Evolutionary conservation across 805 yeast genomes (phyloP).

Genomic region (Komagataella pastoris): DNA sequence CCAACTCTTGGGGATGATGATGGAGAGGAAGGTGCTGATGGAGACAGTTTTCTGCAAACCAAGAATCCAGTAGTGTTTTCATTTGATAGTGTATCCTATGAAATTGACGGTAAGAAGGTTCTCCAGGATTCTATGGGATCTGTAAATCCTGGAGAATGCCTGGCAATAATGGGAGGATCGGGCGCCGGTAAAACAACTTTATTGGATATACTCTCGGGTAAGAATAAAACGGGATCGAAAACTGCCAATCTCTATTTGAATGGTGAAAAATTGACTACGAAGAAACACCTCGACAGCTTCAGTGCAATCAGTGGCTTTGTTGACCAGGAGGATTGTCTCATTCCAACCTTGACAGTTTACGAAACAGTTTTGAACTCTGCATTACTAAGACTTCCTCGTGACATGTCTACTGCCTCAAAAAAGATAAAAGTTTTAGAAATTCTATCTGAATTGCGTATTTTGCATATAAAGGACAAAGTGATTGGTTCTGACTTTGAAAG

Average conservation of each 20-base stretch:
- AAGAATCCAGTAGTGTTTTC: conserved; percentile 61
- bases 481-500: conserved; percentile 84
- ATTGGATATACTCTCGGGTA: conserved; percentile 82
- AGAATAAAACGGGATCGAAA: conserved; percentile 63
- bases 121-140: conserved; percentile 58
- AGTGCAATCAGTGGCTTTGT: conserved; percentile 80
- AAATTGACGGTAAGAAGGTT: conserved; percentile 37
- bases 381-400: conserved; percentile 67
- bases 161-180: conserved; percentile 97
- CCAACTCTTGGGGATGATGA: conserved; percentile 1
- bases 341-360: conserved; percentile 89
- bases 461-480: conserved; percentile 68
- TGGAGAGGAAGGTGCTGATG: conserved; percentile 26
- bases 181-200: conserved; percentile 98
- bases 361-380: conserved; percentile 95
- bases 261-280: conserved; percentile 33
- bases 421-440: conserved; percentile 75
- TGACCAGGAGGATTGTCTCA: conserved; percentile 84
- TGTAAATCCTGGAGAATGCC: conserved; percentile 75
- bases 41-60: conserved; percentile 25
- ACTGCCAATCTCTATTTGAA: conserved; percentile 64
- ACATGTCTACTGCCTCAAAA: conserved; percentile 65
- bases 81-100: conserved; percentile 61
- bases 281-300: conserved; percentile 27
- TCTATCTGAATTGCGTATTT: conserved; percentile 70